Conservation (phyloP, 2,329 filamentous ascomycete species). For the Fusarium newnesense region DNA sequence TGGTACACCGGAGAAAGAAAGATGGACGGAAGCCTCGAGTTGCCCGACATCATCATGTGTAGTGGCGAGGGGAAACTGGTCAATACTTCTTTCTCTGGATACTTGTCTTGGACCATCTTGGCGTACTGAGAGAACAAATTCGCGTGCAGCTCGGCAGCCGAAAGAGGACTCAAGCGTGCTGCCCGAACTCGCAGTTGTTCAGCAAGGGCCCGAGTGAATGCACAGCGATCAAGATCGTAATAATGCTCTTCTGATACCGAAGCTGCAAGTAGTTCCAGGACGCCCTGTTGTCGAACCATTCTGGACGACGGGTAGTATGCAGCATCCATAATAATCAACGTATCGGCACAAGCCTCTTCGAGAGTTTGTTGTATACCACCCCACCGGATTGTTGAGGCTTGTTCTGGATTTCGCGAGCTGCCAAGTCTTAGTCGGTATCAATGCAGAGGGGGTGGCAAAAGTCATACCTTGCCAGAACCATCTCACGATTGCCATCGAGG, state of each 20-base stretch:
- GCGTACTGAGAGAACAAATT: slow-evolving; percentile 63
- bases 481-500: slow-evolving; percentile 65
- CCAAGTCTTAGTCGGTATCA: slow-evolving; percentile 29
- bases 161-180: slow-evolving; percentile 57
- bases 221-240: slow-evolving; percentile 58
- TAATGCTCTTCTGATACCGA: slow-evolving; percentile 64
- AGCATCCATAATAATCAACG: slow-evolving; percentile 68
- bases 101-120: slow-evolving; percentile 61
- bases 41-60: slow-evolving; percentile 66
- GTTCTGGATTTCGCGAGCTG: slow-evolving; percentile 60
- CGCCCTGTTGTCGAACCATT: slow-evolving; percentile 62
- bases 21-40: slow-evolving; percentile 65
- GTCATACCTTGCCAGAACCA: slow-evolving; percentile 66
- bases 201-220: slow-evolving; percentile 62
- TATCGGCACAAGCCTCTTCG: slow-evolving; percentile 66
- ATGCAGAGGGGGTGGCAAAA: background rate
- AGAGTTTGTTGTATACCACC: slow-evolving; percentile 65
- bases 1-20: slow-evolving; percentile 62
- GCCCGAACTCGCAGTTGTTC: slow-evolving; percentile 62
- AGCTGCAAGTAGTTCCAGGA: slow-evolving; percentile 67
- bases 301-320: slow-evolving; percentile 66
- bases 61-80: slow-evolving; percentile 65
- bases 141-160: slow-evolving; percentile 65
- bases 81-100: slow-evolving; percentile 58
- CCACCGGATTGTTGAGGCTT: slow-evolving; percentile 63